Conservation (phyloP, 495 filamentous ascomycete genomes). For the Aspergillus homomorphus region DNA sequence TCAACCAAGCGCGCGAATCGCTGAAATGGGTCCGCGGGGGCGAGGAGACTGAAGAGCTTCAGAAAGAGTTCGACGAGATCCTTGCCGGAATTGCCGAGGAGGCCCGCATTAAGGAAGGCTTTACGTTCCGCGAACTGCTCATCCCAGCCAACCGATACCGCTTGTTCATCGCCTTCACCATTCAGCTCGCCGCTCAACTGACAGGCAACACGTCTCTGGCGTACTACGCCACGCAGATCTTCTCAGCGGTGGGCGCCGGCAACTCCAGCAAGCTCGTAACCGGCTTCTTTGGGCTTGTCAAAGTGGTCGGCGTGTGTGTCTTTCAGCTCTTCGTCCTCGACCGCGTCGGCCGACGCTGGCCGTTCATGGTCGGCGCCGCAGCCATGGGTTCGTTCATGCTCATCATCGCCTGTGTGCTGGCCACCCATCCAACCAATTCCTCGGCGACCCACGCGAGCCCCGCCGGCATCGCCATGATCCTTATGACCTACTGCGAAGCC, state of each 20-base stretch:
- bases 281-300: constrained; percentile 48
- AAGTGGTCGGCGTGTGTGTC: constrained; percentile 43
- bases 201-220: constrained; percentile 49
- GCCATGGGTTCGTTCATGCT: constrained; percentile 51
- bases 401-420: constrained; percentile 49
- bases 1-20: constrained; percentile 43
- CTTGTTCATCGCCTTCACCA: constrained; percentile 40
- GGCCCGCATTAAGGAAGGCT: constrained; percentile 37
- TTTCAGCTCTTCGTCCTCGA: constrained; percentile 50
- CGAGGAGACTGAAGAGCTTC: constrained; percentile 38
- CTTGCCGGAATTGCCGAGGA: constrained; percentile 46
- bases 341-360: constrained; percentile 48
- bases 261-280: constrained; percentile 43
- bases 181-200: constrained; percentile 44
- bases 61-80: constrained; percentile 43
- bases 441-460: constrained; percentile 27
- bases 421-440: constrained; percentile 41
- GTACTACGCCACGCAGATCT: constrained; percentile 49
- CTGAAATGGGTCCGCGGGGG: constrained; percentile 46
- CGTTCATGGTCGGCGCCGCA: constrained; percentile 52
- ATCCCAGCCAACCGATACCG: constrained; percentile 44
- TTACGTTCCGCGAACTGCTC: constrained; percentile 40
- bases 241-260: constrained; percentile 42
- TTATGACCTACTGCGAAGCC: constrained; percentile 50
- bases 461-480: constrained; percentile 44